These are phyloP conservation scores for Pyricularia sp. DNA, from an alignment of 2,329 filamentous ascomycete species.

Conservation along the genomic window DNA sequence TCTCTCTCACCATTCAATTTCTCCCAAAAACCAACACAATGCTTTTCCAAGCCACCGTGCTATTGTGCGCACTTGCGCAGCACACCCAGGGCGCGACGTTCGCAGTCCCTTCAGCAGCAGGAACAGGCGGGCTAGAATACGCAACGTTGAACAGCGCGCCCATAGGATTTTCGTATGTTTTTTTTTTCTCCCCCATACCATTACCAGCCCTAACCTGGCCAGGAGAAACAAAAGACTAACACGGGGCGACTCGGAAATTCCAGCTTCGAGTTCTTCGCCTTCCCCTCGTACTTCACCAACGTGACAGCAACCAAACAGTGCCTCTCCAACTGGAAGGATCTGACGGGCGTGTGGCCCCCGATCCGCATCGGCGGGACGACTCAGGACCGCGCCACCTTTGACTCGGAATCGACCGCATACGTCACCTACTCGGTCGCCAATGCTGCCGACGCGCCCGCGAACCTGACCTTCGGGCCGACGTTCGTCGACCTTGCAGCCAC, in stretches of 20 bases:
- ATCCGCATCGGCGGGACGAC: constrained; percentile 46
- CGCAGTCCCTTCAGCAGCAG: constrained; percentile 8
- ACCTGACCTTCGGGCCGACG: constrained; percentile 36
- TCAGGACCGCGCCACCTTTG: constrained; percentile 40
- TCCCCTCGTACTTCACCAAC: constrained; percentile 39
- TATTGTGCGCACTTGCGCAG: constrained; percentile 5
- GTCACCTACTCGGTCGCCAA: constrained; percentile 37
- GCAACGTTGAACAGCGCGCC: constrained; percentile 11
- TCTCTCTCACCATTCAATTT: neutral
- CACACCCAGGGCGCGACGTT: constrained; percentile 7
- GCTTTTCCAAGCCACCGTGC: neutral
- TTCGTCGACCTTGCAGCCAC: constrained; percentile 33
- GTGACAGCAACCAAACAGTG: constrained; percentile 37
- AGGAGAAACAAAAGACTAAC: neutral
- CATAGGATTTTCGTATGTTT: constrained; percentile 11
- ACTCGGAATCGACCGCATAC: constrained; percentile 27
- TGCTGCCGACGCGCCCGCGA: constrained; percentile 31
- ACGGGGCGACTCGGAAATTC: neutral
- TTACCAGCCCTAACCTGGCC: neutral
- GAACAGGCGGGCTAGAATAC: constrained; percentile 8
- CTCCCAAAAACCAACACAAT: neutral
- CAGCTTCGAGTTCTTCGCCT: constrained; percentile 43
- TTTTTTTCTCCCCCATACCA: neutral
- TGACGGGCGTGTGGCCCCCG: constrained; percentile 38
- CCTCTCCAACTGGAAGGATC: constrained; percentile 33